A percentile compares a stretch with the other conserved stretches of the same genome.
Evolutionary conservation across 73 alveolate species (phyloP).

Genomic region (Tetrahymena thermophila): DNA sequence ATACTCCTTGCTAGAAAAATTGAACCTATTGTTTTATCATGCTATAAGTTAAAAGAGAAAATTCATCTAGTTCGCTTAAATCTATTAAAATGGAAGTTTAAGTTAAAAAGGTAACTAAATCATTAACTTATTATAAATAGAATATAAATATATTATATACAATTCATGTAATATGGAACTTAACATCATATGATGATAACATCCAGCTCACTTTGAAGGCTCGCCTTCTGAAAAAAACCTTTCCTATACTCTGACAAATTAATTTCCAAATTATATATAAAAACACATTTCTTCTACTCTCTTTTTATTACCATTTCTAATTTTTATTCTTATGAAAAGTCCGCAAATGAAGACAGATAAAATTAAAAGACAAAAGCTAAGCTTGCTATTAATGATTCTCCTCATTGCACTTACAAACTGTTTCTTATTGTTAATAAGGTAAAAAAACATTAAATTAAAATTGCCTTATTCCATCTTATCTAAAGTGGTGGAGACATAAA

Average conservation of each 20-base stretch:
- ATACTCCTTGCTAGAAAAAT: neutral
- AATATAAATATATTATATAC: neutral
- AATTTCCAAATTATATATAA: neutral
- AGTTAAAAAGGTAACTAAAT: neutral
- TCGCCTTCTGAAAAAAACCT: neutral
- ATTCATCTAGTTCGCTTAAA: neutral
- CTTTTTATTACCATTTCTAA: neutral
- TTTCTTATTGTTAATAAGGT: neutral
- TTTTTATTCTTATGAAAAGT: neutral
- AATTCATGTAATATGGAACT: neutral
- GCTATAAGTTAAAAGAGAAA: neutral
- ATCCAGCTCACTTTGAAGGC: constrained; percentile 1
- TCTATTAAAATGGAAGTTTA: neutral
- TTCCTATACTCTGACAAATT: neutral
- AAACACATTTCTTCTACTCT: neutral
- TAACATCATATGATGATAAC: neutral
- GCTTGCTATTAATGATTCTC: neutral
- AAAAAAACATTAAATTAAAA: neutral
- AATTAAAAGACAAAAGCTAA: neutral
- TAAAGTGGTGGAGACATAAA: neutral
- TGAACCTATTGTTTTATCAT: neutral
- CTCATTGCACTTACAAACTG: neutral
- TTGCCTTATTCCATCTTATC: neutral
- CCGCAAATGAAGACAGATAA: neutral
- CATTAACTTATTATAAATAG: too few species aligned